These are phyloP conservation scores for Isoetes taiwanensis DNA, from an alignment of 75 land plant species.

Conservation along the genomic window DNA sequence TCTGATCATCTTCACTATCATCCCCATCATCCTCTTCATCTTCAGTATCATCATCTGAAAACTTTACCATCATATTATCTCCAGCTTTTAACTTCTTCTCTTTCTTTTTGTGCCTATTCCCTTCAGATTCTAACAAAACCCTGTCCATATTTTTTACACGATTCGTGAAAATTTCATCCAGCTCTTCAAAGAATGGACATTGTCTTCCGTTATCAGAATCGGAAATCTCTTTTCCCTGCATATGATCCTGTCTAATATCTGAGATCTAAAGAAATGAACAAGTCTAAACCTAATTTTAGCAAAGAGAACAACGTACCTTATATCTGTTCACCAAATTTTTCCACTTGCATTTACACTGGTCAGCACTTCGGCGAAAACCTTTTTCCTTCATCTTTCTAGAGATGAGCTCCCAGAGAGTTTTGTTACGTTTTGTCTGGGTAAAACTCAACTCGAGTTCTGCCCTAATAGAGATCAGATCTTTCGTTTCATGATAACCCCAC, in stretches of 20 bases:
- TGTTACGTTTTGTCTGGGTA: conserved; percentile 2
- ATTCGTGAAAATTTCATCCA: conserved; percentile 54
- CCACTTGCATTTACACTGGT: conserved; percentile 5
- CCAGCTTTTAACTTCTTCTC: too few species aligned
- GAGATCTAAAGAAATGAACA: too few species aligned
- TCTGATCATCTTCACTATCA: conserved; percentile 37
- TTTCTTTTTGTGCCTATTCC: too few species aligned
- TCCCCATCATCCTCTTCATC: conserved; percentile 36
- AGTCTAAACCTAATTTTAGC: too few species aligned
- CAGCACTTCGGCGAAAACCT: conserved; percentile 1
- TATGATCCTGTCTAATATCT: too few species aligned
- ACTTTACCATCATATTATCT: too few species aligned
- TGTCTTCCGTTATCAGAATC: conserved; percentile 52
- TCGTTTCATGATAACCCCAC: conserved; percentile 8
- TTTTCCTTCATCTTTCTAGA: not conserved
- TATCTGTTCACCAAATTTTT: not conserved
- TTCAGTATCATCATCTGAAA: too few species aligned
- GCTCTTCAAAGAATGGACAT: conserved; percentile 74
- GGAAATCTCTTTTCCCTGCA: conserved; percentile 61
- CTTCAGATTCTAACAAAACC: conserved; percentile 14
- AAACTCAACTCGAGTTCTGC: not conserved
- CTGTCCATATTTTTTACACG: conserved; percentile 24
- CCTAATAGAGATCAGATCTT: not conserved
- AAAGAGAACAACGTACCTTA: conserved; percentile 1
- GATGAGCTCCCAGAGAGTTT: conserved; percentile 1